Evolutionary conservation across 192 early-diverging fungal genomes (phyloP).

Genomic region (Rhizophagus clarus): DNA sequence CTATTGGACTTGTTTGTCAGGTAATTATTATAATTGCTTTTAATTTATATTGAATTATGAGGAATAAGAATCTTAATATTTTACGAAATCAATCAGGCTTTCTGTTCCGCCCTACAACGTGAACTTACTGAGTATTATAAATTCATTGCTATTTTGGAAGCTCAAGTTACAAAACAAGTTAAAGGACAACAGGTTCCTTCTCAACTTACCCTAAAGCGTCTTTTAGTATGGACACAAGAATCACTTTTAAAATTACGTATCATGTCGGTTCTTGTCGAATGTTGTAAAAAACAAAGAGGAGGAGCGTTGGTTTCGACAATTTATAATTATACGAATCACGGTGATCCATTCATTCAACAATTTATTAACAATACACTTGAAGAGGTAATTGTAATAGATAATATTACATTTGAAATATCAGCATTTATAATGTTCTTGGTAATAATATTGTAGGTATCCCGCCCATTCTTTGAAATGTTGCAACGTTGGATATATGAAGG

Average conservation of each 20-base stretch:
- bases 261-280: constrained; percentile 71
- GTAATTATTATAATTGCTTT: constrained; percentile 30
- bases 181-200: constrained; percentile 43
- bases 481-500: constrained; percentile 92
- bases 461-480: constrained; percentile 91
- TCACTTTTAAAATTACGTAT: constrained; percentile 75
- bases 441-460: constrained; percentile 53
- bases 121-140: constrained; percentile 86
- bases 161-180: constrained; percentile 62
- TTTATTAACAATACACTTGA: constrained; percentile 78
- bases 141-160: constrained; percentile 84
- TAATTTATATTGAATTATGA: not conserved
- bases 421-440: not conserved
- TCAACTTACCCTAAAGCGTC: constrained; percentile 76
- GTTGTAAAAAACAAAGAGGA: constrained; percentile 64
- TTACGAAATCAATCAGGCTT: constrained; percentile 56
- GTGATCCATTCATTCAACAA: constrained; percentile 84
- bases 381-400: constrained; percentile 46
- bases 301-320: constrained; percentile 75
- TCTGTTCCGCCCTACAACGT: constrained; percentile 76
- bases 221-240: constrained; percentile 85
- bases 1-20: constrained; percentile 61
- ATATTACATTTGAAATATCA: not conserved
- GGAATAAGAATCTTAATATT: not conserved
- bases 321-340: constrained; percentile 84